Conservation (phyloP, 140 eudicot species). For the Ambrosia hybrid region DNA sequence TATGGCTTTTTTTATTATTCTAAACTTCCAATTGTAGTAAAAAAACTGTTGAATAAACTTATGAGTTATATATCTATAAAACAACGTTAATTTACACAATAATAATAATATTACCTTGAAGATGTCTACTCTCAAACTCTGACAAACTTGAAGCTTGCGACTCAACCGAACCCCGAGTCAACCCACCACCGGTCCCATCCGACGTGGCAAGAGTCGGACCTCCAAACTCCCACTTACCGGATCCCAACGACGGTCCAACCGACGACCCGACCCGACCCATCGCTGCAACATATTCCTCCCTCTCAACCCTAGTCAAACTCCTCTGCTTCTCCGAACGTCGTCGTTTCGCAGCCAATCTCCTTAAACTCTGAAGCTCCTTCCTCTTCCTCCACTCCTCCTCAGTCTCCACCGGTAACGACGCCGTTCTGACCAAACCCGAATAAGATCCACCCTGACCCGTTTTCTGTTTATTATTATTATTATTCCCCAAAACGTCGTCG, state of each 20-base stretch:
- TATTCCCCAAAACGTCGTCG: conserved; percentile 38
- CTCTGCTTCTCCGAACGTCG: conserved; percentile 44
- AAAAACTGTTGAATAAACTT: neutral
- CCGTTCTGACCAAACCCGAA: conserved; percentile 55
- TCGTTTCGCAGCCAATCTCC: conserved; percentile 78
- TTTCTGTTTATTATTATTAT: neutral
- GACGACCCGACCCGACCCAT: conserved; percentile 55
- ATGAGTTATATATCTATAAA: no score
- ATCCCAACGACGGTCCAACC: conserved; percentile 38
- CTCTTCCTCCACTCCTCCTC: conserved; percentile 95
- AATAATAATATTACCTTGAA: conserved; percentile 51
- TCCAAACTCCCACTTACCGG: conserved; percentile 35
- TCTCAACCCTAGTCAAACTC: conserved; percentile 42
- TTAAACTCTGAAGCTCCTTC: conserved; percentile 79
- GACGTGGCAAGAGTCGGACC: conserved; percentile 30
- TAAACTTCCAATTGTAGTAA: neutral
- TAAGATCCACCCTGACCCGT: conserved; percentile 30
- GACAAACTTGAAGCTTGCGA: conserved; percentile 47
- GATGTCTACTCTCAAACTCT: conserved; percentile 59
- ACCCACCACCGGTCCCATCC: conserved; percentile 51
- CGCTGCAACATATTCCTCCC: conserved; percentile 48
- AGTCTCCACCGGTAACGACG: conserved; percentile 91
- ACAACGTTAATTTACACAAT: neutral
- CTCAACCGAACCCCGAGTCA: conserved; percentile 32
- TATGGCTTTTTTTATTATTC: neutral